Evolutionary conservation across 495 filamentous ascomycete genomes (phyloP).

Genomic region (Penicillium lagena): DNA sequence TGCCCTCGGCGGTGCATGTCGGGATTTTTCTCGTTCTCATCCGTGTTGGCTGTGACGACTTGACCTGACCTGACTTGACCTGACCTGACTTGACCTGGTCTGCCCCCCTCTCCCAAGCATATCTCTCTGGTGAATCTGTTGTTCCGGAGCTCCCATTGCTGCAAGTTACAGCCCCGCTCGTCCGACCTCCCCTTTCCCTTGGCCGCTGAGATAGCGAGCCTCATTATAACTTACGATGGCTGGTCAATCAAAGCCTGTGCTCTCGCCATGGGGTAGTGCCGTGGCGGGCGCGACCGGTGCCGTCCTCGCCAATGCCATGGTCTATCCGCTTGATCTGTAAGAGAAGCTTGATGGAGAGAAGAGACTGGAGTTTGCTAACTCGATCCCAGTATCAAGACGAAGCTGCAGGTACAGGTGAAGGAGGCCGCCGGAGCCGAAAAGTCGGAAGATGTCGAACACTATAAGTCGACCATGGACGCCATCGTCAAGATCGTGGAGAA

Average conservation of each 20-base stretch:
- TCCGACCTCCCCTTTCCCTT: conserved; percentile 15
- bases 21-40: neutral
- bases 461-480: conserved; percentile 80
- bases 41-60: no score
- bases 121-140: conserved; percentile 1
- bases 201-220: conserved; percentile 2
- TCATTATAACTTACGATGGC: conserved; percentile 48
- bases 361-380: conserved; percentile 5
- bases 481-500: conserved; percentile 77
- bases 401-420: conserved; percentile 93
- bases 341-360: neutral
- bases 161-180: conserved; percentile 9
- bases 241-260: conserved; percentile 68
- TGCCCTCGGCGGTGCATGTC: neutral
- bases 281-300: conserved; percentile 91
- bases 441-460: conserved; percentile 55
- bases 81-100: neutral
- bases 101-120: neutral
- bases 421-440: conserved; percentile 24
- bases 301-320: conserved; percentile 88
- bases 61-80: neutral
- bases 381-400: conserved; percentile 77
- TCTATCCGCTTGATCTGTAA: conserved; percentile 96
- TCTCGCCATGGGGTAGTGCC: conserved; percentile 92
- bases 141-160: no score